Conservation (phyloP, 2,329 filamentous ascomycete species). For the Pseudogymnoascus sp. region DNA sequence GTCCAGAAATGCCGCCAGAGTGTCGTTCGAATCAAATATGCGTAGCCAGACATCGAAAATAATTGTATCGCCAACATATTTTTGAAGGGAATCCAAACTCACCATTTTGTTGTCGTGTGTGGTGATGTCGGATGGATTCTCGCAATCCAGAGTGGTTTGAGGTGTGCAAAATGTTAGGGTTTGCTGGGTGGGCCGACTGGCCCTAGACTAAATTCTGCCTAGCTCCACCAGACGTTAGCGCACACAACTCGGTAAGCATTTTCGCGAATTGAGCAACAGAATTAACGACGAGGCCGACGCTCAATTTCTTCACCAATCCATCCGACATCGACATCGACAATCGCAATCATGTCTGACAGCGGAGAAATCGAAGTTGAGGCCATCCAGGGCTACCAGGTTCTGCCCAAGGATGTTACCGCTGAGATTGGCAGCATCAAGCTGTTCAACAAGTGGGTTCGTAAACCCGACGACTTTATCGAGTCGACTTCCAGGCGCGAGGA, state of each 20-base stretch:
- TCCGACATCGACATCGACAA: constrained; percentile 13
- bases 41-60: constrained; percentile 4
- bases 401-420: constrained; percentile 85
- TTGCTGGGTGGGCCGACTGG: constrained; percentile 5
- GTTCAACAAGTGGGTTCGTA: constrained; percentile 77
- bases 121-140: constrained; percentile 7
- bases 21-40: constrained; percentile 5
- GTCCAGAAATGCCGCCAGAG: constrained; percentile 1
- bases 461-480: constrained; percentile 10
- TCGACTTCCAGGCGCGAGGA: constrained; percentile 3
- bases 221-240: neutral
- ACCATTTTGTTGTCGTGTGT: constrained; percentile 8
- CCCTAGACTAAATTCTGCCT: constrained; percentile 6
- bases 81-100: constrained; percentile 5
- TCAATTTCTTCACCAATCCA: constrained; percentile 10
- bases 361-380: constrained; percentile 89
- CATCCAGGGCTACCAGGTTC: constrained; percentile 65
- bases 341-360: constrained; percentile 77
- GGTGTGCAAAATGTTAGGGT: constrained; percentile 8
- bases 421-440: constrained; percentile 92
- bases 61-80: constrained; percentile 1
- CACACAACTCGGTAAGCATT: constrained; percentile 9
- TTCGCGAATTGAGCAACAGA: constrained; percentile 9
- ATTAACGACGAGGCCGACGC: constrained; percentile 9
- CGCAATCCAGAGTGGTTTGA: constrained; percentile 5